Percentiles rank a stretch among this genome's conserved stretches.
These are phyloP conservation scores for Mucor saturninus DNA, from an alignment of 371 early-diverging fungal species.

Conservation along the genomic window DNA sequence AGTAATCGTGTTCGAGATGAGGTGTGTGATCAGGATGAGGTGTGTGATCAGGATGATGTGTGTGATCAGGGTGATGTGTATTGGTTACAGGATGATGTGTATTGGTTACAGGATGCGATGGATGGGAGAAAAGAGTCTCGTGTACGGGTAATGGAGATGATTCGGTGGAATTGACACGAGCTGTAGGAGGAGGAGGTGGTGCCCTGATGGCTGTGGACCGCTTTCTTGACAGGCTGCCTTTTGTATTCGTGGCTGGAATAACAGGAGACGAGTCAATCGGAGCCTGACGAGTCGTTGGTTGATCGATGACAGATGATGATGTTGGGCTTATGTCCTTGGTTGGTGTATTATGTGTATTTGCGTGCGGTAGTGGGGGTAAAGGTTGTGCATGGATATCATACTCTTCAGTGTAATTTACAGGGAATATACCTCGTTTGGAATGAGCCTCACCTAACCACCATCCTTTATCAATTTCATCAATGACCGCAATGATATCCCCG, in stretches of 20 bases:
- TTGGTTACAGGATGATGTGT: background rate
- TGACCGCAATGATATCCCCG: constrained; percentile 76
- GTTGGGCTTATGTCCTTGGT: no score
- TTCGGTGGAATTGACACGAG: constrained; percentile 1
- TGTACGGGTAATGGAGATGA: background rate
- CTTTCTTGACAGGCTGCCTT: constrained; percentile 9
- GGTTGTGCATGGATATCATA: constrained; percentile 4
- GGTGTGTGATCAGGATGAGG: background rate
- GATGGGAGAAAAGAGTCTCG: background rate
- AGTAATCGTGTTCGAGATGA: background rate
- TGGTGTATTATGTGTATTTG: no score
- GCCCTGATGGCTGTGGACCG: constrained; percentile 14
- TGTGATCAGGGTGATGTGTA: no score
- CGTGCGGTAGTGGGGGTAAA: constrained; percentile 2
- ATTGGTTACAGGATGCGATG: no score
- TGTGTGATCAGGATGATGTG: background rate
- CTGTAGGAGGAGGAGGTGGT: constrained; percentile 14
- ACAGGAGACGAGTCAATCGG: background rate
- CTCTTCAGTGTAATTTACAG: constrained; percentile 78
- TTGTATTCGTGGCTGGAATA: background rate
- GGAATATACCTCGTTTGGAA: constrained; percentile 73
- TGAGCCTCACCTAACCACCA: constrained; percentile 88
- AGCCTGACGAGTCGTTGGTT: background rate
- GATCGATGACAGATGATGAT: no score
- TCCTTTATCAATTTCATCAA: constrained; percentile 80